Evolutionary conservation across 371 early-diverging fungal species (phyloP).

Genomic region (Fennellomyces sp.): DNA sequence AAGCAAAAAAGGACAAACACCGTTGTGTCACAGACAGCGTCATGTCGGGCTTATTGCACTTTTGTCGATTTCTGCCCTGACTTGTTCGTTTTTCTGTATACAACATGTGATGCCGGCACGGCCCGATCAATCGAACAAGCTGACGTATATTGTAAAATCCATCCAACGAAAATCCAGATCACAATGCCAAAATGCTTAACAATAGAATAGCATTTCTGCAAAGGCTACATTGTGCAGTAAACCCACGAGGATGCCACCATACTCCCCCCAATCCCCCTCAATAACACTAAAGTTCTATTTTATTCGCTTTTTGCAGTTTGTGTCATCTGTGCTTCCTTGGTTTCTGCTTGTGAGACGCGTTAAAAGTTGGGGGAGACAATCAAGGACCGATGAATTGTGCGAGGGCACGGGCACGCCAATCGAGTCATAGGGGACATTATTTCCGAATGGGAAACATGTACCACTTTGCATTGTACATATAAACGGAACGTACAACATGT

Average conservation of each 20-base stretch:
- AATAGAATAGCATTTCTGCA: too few relatives aligned
- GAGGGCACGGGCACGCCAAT: not conserved
- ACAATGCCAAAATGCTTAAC: too few relatives aligned
- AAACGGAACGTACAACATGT: not conserved
- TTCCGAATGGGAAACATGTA: not conserved
- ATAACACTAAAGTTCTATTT: too few relatives aligned
- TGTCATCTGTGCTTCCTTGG: not conserved
- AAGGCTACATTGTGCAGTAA: too few relatives aligned
- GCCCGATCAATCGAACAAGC: not conserved
- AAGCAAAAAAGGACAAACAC: not conserved
- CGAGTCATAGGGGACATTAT: not conserved
- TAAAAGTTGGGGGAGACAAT: not conserved
- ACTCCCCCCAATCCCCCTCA: too few relatives aligned
- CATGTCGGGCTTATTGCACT: not conserved
- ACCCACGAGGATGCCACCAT: too few relatives aligned
- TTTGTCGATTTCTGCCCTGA: not conserved
- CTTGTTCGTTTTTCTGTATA: too few relatives aligned
- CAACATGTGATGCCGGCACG: not conserved
- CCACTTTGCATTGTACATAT: not conserved
- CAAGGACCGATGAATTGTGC: too few relatives aligned
- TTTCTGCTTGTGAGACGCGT: not conserved
- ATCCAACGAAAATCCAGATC: too few relatives aligned
- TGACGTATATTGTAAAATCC: too few relatives aligned
- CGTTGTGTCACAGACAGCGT: not conserved
- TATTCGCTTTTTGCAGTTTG: not conserved